These are phyloP conservation scores for Pseudogymnoascus sp. DNA, from an alignment of 2,329 filamentous ascomycete genomes.

Conservation along the genomic window DNA sequence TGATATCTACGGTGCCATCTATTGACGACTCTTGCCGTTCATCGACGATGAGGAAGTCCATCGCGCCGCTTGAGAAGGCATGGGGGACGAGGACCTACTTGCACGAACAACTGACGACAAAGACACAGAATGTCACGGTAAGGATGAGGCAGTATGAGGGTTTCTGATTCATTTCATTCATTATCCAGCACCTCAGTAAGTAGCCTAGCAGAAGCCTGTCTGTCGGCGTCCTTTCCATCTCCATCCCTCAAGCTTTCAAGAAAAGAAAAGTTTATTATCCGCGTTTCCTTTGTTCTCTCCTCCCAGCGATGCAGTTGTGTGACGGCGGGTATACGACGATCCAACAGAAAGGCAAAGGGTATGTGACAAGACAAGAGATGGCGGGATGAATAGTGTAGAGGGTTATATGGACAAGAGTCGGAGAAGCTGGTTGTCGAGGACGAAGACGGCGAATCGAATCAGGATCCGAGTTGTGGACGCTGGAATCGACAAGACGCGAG, in stretches of 20 bases:
- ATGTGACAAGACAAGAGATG: background rate
- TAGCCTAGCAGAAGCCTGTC: background rate
- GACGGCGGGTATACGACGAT: background rate
- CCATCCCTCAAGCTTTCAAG: background rate
- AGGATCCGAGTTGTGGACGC: background rate
- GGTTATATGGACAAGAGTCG: background rate
- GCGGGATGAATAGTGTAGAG: background rate
- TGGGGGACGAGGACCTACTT: background rate
- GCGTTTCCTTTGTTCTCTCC: background rate
- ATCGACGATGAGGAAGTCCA: background rate
- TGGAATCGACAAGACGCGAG: background rate
- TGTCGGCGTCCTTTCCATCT: background rate
- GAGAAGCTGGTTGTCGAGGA: too few species aligned
- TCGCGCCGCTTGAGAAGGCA: background rate
- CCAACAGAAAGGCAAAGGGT: background rate
- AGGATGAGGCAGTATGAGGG: background rate
- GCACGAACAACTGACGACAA: background rate
- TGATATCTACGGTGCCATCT: background rate
- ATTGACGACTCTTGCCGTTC: background rate
- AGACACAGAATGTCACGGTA: background rate
- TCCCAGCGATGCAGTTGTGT: background rate
- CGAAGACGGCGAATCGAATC: too few species aligned
- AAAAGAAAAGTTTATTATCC: background rate
- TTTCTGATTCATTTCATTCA: background rate
- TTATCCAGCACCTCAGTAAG: conserved; percentile 1